Evolutionary conservation across 805 yeast genomes (phyloP), one percentile per base, ranked within the genome.

Genomic region (Saccharomycopsis sp.): DNA sequence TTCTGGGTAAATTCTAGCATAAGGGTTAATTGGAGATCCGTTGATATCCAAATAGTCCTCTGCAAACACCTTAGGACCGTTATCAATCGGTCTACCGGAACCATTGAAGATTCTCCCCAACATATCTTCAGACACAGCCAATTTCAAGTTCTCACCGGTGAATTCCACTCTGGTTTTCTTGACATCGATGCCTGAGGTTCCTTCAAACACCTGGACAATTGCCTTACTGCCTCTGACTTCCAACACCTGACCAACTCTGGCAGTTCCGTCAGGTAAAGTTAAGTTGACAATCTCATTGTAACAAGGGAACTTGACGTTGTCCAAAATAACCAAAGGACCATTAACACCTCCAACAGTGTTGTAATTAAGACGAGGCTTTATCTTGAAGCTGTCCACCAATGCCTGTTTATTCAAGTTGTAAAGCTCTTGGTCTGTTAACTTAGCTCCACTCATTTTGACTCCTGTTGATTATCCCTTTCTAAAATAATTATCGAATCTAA

Each of bases 21-120:
- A 94, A 57, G 99, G 99, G 72, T 94, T 94, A 75, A 94, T 94
- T 70, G 99, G 98, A 50, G 98, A 91, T 60, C 99, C 99, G 73
- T 94, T 96, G 72, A 94, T 96, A 74, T 94, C 99, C 73, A 94
- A 80, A 75, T 91, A 94, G 74, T 94, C 99, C 75, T 94, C 99
- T 59, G 99, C 99, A 70, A 94, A 87, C 56, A 94, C 97, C 75
- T 88, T 89, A 65, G 99, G 99, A 63, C 99, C 99, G 67, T 91
- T 90, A 73, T 94, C 99, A 67, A 89, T 93, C 61, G 99, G 96
- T 77, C 96, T 85, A 76, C 98, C 99, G 41, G 97, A 92, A 73
- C 99, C 99, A 75, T 94, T 97, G 73, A 94, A 94, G 64, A 94
- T 89, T 80, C 99, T 87, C 64, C 99, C 99, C 70, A 96, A 79